Evolutionary conservation across 2,329 filamentous ascomycete species (phyloP).

Genomic region (Microascus cirrosus): DNA sequence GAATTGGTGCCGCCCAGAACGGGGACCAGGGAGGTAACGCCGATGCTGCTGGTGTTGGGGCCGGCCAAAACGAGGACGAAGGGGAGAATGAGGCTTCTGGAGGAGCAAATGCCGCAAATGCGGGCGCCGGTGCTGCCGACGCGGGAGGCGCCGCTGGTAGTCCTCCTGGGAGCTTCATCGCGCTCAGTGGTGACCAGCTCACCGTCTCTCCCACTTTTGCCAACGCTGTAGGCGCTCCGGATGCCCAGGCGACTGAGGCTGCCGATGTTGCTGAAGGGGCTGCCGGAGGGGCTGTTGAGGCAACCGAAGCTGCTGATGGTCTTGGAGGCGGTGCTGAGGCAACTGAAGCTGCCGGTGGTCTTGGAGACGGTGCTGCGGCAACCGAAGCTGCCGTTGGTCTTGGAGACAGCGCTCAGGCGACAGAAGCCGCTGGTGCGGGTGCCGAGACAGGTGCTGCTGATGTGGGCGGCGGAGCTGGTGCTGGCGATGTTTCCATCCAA

Average conservation of each 20-base stretch:
- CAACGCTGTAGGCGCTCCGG: background rate
- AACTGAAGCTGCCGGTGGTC: background rate
- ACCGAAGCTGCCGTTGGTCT: too few species aligned
- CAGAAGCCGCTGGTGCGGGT: background rate
- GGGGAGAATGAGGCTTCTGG: background rate
- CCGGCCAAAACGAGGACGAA: background rate
- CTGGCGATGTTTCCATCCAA: background rate
- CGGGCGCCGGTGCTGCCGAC: background rate
- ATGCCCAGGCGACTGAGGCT: background rate
- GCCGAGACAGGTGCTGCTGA: background rate
- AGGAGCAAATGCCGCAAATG: background rate
- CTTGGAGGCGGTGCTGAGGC: background rate
- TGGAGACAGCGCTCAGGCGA: background rate
- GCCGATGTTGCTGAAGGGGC: too few species aligned
- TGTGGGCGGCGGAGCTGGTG: background rate
- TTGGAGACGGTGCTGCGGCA: background rate
- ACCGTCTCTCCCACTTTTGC: background rate
- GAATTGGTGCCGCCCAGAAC: background rate
- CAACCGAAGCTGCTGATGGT: background rate
- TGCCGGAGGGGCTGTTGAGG: background rate
- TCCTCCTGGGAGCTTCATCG: background rate
- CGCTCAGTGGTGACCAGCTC: background rate
- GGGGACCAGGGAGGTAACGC: too few species aligned
- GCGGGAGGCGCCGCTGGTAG: background rate
- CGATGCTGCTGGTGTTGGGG: background rate